A percentile compares a stretch with the other conserved stretches of the same genome.
Evolutionary conservation across 495 filamentous ascomycete species (phyloP).

Genomic region (Tetracladium marchalianum): DNA sequence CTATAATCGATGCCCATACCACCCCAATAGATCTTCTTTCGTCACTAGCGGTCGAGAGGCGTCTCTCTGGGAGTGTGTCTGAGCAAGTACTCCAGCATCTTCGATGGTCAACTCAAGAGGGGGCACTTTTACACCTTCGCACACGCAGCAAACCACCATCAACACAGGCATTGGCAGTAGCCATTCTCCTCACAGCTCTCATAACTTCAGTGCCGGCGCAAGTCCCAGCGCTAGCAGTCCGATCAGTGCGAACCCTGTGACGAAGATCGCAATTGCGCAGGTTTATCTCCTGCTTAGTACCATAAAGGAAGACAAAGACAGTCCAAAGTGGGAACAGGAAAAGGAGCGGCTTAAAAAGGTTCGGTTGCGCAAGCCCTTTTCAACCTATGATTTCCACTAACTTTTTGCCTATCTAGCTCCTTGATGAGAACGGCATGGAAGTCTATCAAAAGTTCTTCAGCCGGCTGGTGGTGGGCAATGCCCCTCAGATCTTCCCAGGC

Average conservation of each 20-base stretch:
- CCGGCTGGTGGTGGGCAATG: constrained; percentile 76
- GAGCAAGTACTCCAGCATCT: constrained; percentile 16
- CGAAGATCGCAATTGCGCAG: constrained; percentile 90
- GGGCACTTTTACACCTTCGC: constrained; percentile 46
- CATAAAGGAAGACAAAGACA: constrained; percentile 84
- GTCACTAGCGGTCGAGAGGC: constrained; percentile 18
- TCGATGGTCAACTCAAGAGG: constrained; percentile 23
- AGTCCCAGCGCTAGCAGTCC: constrained; percentile 61
- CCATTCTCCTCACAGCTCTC: constrained; percentile 43
- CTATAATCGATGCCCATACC: constrained; percentile 17
- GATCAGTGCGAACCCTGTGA: constrained; percentile 46
- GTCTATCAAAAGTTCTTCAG: constrained; percentile 88
- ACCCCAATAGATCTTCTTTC: constrained; percentile 22
- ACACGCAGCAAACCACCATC: constrained; percentile 31
- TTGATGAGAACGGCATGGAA: constrained; percentile 95
- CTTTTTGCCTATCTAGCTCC: constrained; percentile 44
- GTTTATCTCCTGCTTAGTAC: constrained; percentile 88
- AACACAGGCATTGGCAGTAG: constrained; percentile 20
- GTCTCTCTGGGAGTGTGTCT: constrained; percentile 20
- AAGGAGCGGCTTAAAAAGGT: constrained; percentile 88
- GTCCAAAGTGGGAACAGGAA: constrained; percentile 88
- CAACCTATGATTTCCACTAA: constrained; percentile 5
- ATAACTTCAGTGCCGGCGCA: constrained; percentile 41
- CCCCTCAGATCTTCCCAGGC: constrained; percentile 73
- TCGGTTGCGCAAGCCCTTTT: constrained; percentile 19